Evolutionary conservation across 306 rosid genomes (phyloP).

Genomic region (Betula pendula): DNA sequence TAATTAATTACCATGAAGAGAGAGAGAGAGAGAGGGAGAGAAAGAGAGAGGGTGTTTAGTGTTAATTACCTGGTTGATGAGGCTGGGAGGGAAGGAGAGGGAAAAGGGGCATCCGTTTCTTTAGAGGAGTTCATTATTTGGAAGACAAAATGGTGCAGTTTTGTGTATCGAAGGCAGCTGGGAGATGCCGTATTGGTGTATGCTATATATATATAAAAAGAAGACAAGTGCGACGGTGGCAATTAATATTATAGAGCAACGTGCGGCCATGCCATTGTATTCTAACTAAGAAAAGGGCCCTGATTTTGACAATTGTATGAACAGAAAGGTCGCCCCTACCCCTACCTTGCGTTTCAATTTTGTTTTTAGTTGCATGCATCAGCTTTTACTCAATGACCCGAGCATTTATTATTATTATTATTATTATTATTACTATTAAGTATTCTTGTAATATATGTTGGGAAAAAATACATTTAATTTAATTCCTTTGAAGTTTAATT

Average conservation of each 20-base stretch:
- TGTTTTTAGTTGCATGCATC: too few relatives aligned
- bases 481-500: too few relatives aligned
- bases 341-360: background rate
- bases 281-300: background rate
- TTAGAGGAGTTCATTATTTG: slow-evolving; percentile 6
- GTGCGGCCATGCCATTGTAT: too few relatives aligned
- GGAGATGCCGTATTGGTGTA: too few relatives aligned
- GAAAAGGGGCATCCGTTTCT: slow-evolving; percentile 24
- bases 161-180: too few relatives aligned
- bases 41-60: background rate
- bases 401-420: too few relatives aligned
- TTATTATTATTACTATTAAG: too few relatives aligned
- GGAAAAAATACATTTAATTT: too few relatives aligned
- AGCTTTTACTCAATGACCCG: too few relatives aligned
- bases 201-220: too few relatives aligned
- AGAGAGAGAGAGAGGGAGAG: slow-evolving; percentile 7
- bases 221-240: background rate
- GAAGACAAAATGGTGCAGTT: background rate
- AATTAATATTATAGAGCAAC: background rate
- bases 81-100: slow-evolving; percentile 22
- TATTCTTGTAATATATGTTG: too few relatives aligned
- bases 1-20: background rate
- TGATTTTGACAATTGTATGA: too few relatives aligned
- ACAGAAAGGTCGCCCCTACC: background rate
- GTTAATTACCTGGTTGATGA: slow-evolving; percentile 25